phyloP scores from a whole-genome alignment of 2,329 filamentous ascomycete species.

The Epichloe festucae region DNA sequence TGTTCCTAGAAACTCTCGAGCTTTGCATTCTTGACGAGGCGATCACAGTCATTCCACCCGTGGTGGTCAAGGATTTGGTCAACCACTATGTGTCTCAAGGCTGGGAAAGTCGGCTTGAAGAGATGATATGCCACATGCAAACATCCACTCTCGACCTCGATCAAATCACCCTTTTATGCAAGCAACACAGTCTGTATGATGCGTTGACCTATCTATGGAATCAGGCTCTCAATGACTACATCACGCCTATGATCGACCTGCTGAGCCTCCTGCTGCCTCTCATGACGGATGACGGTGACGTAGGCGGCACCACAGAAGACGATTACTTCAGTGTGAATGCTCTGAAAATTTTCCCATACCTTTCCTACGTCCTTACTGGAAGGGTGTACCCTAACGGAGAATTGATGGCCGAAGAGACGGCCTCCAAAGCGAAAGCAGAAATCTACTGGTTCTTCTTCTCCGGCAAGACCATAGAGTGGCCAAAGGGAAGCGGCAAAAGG shows the following conservation, averaged over 20 bases:
- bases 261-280: slow-evolving; percentile 52
- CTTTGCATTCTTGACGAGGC: slow-evolving; percentile 71
- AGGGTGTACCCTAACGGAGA: slow-evolving; percentile 84
- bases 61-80: slow-evolving; percentile 76
- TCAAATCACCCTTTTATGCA: slow-evolving; percentile 81
- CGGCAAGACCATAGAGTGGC: slow-evolving; percentile 65
- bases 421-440: slow-evolving; percentile 67
- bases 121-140: slow-evolving; percentile 87
- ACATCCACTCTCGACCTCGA: slow-evolving; percentile 87
- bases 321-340: slow-evolving; percentile 57
- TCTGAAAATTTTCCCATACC: slow-evolving; percentile 85
- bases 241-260: slow-evolving; percentile 80
- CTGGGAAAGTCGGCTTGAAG: slow-evolving; percentile 68
- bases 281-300: slow-evolving; percentile 42
- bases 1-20: slow-evolving; percentile 83
- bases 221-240: slow-evolving; percentile 73
- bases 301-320: slow-evolving; percentile 42
- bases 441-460: slow-evolving; percentile 92
- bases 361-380: slow-evolving; percentile 83
- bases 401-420: slow-evolving; percentile 56
- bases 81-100: slow-evolving; percentile 66
- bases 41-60: slow-evolving; percentile 64
- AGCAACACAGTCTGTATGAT: slow-evolving; percentile 84
- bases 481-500: slow-evolving; percentile 45
- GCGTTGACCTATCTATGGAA: slow-evolving; percentile 97